Percentiles rank a stretch among this genome's conserved stretches.
phyloP scores from a whole-genome alignment of 75 land plant species.

The Larix kaempferi region DNA sequence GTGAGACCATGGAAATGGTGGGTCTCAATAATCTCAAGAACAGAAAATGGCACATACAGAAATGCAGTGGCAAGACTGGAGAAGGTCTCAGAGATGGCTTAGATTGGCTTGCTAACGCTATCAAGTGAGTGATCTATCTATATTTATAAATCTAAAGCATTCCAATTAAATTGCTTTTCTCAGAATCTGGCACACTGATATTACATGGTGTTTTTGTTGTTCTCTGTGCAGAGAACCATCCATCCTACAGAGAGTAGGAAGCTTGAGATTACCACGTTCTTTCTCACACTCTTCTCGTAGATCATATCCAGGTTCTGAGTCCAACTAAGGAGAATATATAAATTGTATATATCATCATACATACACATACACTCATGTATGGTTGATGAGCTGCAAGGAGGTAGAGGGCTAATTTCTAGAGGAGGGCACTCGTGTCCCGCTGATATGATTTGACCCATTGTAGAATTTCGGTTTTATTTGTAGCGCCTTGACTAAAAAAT shows the following conservation, averaged over 20 bases:
- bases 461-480: too few relatives aligned
- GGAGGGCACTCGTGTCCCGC: too few relatives aligned
- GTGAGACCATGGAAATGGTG: constrained; percentile 19
- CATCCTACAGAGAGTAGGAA: constrained; percentile 6
- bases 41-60: constrained; percentile 22
- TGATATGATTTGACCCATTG: too few relatives aligned
- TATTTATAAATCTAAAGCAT: not conserved
- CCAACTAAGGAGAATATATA: too few relatives aligned
- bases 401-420: too few relatives aligned
- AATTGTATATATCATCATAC: too few relatives aligned
- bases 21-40: constrained; percentile 10
- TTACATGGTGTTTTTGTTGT: not conserved
- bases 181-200: not conserved
- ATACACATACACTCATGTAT: too few relatives aligned
- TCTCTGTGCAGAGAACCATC: constrained; percentile 6
- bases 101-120: constrained; percentile 35
- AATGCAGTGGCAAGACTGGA: constrained; percentile 31
- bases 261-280: constrained; percentile 5
- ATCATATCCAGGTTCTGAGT: too few relatives aligned
- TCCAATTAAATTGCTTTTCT: not conserved
- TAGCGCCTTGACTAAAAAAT: too few relatives aligned
- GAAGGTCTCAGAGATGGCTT: constrained; percentile 37
- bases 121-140: constrained; percentile 7
- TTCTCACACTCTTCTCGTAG: not conserved
- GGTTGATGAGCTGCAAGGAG: too few relatives aligned